Evolutionary conservation across 805 yeast genomes (phyloP).

Genomic region (Maudiozyma saulgeensis): DNA sequence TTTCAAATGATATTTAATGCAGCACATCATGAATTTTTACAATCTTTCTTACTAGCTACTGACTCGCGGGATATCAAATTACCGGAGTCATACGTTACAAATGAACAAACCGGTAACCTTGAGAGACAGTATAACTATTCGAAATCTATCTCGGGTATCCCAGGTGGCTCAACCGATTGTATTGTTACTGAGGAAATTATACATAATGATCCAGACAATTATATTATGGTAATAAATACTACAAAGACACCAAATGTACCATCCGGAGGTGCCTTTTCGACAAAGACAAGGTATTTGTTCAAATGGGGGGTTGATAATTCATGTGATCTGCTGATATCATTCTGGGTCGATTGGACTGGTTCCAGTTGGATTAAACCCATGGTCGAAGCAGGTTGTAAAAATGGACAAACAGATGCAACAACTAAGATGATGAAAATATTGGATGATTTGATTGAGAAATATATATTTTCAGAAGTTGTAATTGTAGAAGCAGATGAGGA

Average conservation of each 20-base stretch:
- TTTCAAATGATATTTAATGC: constrained; percentile 63
- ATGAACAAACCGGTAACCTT: constrained; percentile 25
- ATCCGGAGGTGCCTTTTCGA: constrained; percentile 72
- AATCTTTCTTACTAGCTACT: constrained; percentile 34
- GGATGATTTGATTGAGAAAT: constrained; percentile 17
- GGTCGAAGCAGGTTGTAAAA: constrained; percentile 72
- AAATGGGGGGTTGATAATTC: constrained; percentile 63
- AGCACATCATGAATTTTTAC: constrained; percentile 35
- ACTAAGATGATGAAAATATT: constrained; percentile 33
- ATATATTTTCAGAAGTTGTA: constrained; percentile 4
- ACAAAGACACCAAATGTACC: constrained; percentile 92
- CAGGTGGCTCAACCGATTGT: constrained; percentile 85
- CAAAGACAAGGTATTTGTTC: constrained; percentile 60
- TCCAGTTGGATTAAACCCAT: constrained; percentile 86
- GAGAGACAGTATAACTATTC: constrained; percentile 51
- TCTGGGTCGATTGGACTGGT: constrained; percentile 80
- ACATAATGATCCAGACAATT: constrained; percentile 37
- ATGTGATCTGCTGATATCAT: constrained; percentile 57
- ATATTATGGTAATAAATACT: constrained; percentile 50
- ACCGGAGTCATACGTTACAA: constrained; percentile 32
- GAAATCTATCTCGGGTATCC: constrained; percentile 56
- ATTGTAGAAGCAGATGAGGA: neutral
- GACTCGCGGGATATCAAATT: constrained; percentile 30
- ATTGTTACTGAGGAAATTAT: constrained; percentile 57
- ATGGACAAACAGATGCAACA: constrained; percentile 67